Base-by-base conservation (phyloP, 1,139 yeast species). In the Saccharomyces hybrid region DNA sequence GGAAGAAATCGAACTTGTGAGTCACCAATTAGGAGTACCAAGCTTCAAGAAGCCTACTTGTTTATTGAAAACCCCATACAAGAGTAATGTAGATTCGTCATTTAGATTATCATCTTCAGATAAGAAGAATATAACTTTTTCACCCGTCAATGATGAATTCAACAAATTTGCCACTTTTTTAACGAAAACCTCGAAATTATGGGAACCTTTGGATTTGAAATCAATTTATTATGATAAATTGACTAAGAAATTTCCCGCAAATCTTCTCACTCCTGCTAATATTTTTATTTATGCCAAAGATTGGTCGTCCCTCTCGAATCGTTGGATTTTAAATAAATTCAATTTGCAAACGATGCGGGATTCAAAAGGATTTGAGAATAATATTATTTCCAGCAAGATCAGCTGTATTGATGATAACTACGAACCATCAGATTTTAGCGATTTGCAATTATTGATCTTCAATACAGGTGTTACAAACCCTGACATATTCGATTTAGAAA, bases 1-100 rank as follows among this genome's bases (percentile, higher is more conserved):
- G 13, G 80, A 81, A 53, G 82, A 84, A 56, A 68, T 79, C 16
- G 46, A 61, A 25, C 62, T 63, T 26, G 71, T 70, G 5, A 66
- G 70, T n/a, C 69, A 64, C 44, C 65, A 60, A 46, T 65, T 75
- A 50, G 76, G 76, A 20, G 69, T 71, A 28, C 75, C 75, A 3
- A 51, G 57, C 5, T 49, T 60, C 1, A 60, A 67, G n/a, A 65
- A 66, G 54, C 53, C 65, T 23, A 67, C 65, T 51, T 54, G 51
- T 13, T 50, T 57, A n/a, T 11, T 59, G 3, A 46, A 50, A 4
- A 61, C 63, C 2, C 63, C 67, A 4, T 50, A 48, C n/a, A 53
- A 32, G 25, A 16, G 44, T 42, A 50, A 56, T 8, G 48, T 44
- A 4, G 55, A 56, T 30, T 52, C 61, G 23, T 53, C 62, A 20